Percentiles rank a stretch among this genome's conserved stretches.
Evolutionary conservation across 352 stramenopile genomes (phyloP).

Genomic region (Phytophthora cryptogea): DNA sequence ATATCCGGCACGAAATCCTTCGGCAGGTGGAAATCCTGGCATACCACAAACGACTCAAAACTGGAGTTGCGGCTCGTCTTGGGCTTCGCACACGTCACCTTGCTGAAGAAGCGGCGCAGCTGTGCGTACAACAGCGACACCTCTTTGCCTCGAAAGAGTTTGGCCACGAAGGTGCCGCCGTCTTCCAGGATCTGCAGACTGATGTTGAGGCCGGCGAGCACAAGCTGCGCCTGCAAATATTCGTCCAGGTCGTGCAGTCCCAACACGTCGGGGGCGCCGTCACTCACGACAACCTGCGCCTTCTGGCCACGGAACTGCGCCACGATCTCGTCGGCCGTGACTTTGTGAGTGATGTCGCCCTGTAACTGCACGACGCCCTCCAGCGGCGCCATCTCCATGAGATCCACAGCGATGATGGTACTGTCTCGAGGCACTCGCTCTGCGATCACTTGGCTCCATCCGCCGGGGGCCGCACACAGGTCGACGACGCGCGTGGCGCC

Average conservation of each 20-base stretch:
- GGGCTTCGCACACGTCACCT: slow-evolving; percentile 83
- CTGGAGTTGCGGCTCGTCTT: slow-evolving; percentile 86
- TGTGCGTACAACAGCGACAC: slow-evolving; percentile 75
- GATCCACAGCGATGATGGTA: slow-evolving; percentile 78
- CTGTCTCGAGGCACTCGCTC: slow-evolving; percentile 57
- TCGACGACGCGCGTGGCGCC: slow-evolving; percentile 85
- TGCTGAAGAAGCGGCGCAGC: slow-evolving; percentile 68
- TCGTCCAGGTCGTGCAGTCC: slow-evolving; percentile 83
- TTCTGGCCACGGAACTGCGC: slow-evolving; percentile 72
- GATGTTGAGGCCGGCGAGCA: slow-evolving; percentile 82
- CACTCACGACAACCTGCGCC: slow-evolving; percentile 98
- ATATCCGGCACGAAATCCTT: slow-evolving; percentile 60
- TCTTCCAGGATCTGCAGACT: slow-evolving; percentile 74
- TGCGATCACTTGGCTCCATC: slow-evolving; percentile 87
- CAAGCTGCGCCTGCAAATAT: slow-evolving; percentile 81
- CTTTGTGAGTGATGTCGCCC: slow-evolving; percentile 84
- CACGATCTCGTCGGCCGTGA: slow-evolving; percentile 76
- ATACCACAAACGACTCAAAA: slow-evolving; percentile 86
- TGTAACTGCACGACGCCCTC: slow-evolving; percentile 75
- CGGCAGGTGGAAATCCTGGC: slow-evolving; percentile 62
- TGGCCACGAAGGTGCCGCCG: slow-evolving; percentile 82
- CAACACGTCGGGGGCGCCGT: slow-evolving; percentile 98
- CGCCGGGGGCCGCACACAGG: slow-evolving; percentile 81
- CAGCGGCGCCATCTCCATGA: slow-evolving; percentile 98
- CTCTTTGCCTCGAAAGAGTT: slow-evolving; percentile 86